Percentiles rank a stretch among this genome's conserved stretches.
phyloP scores from a whole-genome alignment of 129 eudicot genomes.

The Saposhnikovia divaricata region DNA sequence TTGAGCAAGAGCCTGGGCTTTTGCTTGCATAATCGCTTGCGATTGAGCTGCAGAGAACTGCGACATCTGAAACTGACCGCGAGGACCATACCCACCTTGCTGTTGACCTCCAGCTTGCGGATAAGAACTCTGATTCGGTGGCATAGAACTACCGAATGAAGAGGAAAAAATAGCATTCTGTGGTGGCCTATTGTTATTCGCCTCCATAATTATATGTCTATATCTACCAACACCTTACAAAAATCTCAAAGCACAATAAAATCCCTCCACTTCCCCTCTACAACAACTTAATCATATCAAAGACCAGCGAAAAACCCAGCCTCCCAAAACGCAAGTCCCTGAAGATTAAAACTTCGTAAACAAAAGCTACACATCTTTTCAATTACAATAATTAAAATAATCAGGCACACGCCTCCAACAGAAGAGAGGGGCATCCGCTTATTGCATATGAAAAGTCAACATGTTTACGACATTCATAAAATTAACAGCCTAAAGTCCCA shows the following conservation, averaged over 20 bases:
- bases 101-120: slow-evolving; percentile 36
- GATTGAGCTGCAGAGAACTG: slow-evolving; percentile 62
- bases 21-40: slow-evolving; percentile 60
- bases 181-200: slow-evolving; percentile 60
- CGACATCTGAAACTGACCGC: slow-evolving; percentile 52
- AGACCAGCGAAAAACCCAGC: background rate
- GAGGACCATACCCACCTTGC: slow-evolving; percentile 43
- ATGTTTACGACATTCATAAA: background rate
- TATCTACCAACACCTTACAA: slow-evolving; percentile 6
- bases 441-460: background rate
- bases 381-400: background rate
- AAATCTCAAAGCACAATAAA: slow-evolving; percentile 5
- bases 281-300: background rate
- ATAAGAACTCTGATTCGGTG: slow-evolving; percentile 43
- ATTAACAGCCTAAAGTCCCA: background rate
- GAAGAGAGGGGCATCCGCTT: background rate
- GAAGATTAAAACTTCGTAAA: background rate
- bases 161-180: slow-evolving; percentile 43
- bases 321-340: slow-evolving; percentile 11
- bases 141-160: slow-evolving; percentile 48
- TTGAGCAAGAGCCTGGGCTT: slow-evolving; percentile 46
- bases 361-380: background rate
- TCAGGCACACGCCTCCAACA: background rate
- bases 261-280: background rate
- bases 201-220: slow-evolving; percentile 39